phyloP scores from a whole-genome alignment of 2,329 filamentous ascomycete species.

The Colletotrichum caudatum region DNA sequence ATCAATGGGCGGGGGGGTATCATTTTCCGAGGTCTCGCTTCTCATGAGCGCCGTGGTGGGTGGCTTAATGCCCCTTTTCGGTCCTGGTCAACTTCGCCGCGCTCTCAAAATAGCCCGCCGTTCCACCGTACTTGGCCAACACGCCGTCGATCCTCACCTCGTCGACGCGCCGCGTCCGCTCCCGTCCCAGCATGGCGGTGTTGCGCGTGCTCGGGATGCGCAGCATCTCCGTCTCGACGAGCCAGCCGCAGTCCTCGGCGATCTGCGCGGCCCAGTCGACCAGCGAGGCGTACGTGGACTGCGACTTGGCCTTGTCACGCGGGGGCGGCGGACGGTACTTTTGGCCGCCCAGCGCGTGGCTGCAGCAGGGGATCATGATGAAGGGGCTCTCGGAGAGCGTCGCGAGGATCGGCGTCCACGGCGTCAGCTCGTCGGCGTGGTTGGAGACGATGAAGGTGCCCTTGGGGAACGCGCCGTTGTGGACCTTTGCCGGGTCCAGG shows the following conservation, averaged over 20 bases:
- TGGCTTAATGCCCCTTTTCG: slow-evolving; percentile 53
- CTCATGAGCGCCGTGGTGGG: neutral
- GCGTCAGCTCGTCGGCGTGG: slow-evolving; percentile 94
- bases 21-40: neutral
- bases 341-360: slow-evolving; percentile 83
- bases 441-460: slow-evolving; percentile 96
- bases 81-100: slow-evolving; percentile 71
- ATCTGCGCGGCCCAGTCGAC: slow-evolving; percentile 82
- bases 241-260: slow-evolving; percentile 78
- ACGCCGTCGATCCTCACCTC: slow-evolving; percentile 59
- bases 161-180: slow-evolving; percentile 46
- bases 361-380: slow-evolving; percentile 95
- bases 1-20: neutral
- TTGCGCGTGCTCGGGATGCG: slow-evolving; percentile 95
- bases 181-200: slow-evolving; percentile 80
- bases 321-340: slow-evolving; percentile 76
- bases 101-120: slow-evolving; percentile 68
- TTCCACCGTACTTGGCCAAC: slow-evolving; percentile 65
- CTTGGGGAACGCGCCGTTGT: slow-evolving; percentile 75
- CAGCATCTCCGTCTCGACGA: slow-evolving; percentile 84
- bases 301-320: slow-evolving; percentile 60
- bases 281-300: slow-evolving; percentile 85
- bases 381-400: slow-evolving; percentile 82
- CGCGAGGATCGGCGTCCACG: slow-evolving; percentile 93
- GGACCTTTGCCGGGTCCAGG: slow-evolving; percentile 47